Base-by-base conservation (phyloP, 352 stramenopile species). In the Saprolegnia parasitica region DNA sequence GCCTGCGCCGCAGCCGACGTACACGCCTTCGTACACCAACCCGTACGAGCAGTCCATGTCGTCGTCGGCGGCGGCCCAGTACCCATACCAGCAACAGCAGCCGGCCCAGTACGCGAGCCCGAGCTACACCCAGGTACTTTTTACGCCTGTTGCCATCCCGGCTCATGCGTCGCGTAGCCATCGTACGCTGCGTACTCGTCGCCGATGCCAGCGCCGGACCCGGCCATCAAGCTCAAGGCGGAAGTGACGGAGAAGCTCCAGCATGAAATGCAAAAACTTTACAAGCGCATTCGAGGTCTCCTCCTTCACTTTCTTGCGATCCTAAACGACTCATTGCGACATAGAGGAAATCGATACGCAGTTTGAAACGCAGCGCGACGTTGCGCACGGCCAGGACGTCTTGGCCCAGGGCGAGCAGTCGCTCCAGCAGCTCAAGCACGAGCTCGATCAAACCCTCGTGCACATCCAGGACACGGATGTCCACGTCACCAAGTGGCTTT, bases 281-380 rank as follows among this genome's bases (percentile, higher is more conserved):
- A 91, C 62, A 91, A 90, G 68, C 79, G 84, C n/a, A 85, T 93
- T 37, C 83, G 87, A 78, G 80, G 80, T 86, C 60, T 4, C 68
- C 62, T 35, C 24, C 15, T 35, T 61, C 5, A 57, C 18, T 20
- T 37, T 40, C 0, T n/a, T 32, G 26, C 40, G 23, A 20, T 57
- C 32, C 5, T 24, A n/a, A 29, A 35, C 29, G 29, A 2, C 18
- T 23, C 16, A 61, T 9, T 2, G 0, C 26, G 15, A 37, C n/a
- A 6, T 49, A 70, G 63, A 70, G 21, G 63, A 70, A 61, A 70
- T 93, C 42, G 87, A 95, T 73, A 37, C 90, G 46, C 86, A 95
- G 73, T 93, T 93, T 68, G 87, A 95, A 65, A 84, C 93, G 68
- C 85, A 93, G 64, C 76, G 93, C 0, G 83, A 93, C 66, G 73